Evolutionary conservation across 371 early-diverging fungal genomes (phyloP), one percentile per base, ranked within the genome.

Genomic region (Apophysomyces elegans): DNA sequence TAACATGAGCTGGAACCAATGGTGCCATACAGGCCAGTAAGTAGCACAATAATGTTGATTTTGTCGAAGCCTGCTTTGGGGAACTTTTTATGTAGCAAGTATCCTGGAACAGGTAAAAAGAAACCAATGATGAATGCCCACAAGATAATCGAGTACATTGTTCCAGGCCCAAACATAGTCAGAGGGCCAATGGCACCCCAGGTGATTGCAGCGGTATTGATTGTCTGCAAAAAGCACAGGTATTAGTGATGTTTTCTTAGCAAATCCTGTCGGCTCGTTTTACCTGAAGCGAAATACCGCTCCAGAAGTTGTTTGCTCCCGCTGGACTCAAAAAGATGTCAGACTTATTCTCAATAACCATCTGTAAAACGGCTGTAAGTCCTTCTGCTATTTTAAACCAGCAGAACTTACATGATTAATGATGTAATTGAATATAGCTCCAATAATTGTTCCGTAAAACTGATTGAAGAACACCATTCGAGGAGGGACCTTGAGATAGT

Each of bases 401-500:
- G 16, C 2, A 43, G 12, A 45, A 64, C 67, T 66, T 70, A 68
- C 68, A 36, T 70, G 38, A 43, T 80, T 84, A 37, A 84, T 80
- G 26, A 83, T 60, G 58, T 83, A 86, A 56, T 86, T 86, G 67
- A 84, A 83, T 16, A 84, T 50, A 37, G 73, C 72, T 11, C 86
- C 88, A 38, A 88, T 64, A 1, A 87, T 68, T 0, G 90, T 89
- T 8, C 91, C 91, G 37, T 81, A 67, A 38, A 90, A 71, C 66
- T 90, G 91, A 9, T 80, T 78, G 2, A 77, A 63, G 63, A 89
- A 91, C 62, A 86, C 73, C 38, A 77, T 58, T 13, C 88, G 79
- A 2, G 91, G 91, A 21, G 90, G 90, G 1, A 91, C 85, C 74
- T 92, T 92, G 78, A 91, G 86, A 70, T 92, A 92, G 44, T 89